Percentiles rank a stretch among this genome's conserved stretches.
Conservation (phyloP, 176 grass and related monocot genomes). For the Eremochloa ophiuroides region DNA sequence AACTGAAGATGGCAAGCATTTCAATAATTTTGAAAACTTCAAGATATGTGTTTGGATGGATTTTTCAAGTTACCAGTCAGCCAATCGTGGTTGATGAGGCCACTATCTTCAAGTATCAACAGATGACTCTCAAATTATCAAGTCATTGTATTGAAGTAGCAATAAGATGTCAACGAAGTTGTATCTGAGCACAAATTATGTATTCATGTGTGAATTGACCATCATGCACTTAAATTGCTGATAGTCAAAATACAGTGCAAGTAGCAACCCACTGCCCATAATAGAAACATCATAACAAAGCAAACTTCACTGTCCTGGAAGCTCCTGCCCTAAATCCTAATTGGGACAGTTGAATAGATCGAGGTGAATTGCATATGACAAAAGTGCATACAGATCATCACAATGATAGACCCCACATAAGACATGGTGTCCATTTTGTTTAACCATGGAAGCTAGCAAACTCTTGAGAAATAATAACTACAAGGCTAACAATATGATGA, state of each 20-base stretch:
- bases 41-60: background rate
- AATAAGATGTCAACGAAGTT: background rate
- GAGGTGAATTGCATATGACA: constrained; percentile 15
- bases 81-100: background rate
- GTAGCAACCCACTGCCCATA: background rate
- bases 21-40: background rate
- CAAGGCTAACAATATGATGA: constrained; percentile 8
- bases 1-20: background rate
- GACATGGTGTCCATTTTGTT: constrained; percentile 15
- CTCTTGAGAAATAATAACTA: background rate
- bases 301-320: background rate
- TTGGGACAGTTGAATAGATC: background rate
- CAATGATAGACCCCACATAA: background rate
- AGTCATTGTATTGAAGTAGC: background rate
- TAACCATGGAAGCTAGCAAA: constrained; percentile 11
- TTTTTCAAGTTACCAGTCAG: background rate
- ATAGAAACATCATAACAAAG: constrained; percentile 12
- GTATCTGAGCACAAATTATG: background rate
- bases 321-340: background rate
- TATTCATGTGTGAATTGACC: background rate
- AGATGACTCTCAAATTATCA: background rate
- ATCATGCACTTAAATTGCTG: background rate
- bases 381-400: background rate
- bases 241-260: background rate
- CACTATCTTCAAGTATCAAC: background rate